A percentile compares a stretch with the other conserved stretches of the same genome.
These are phyloP conservation scores for Exophiala oligosperma DNA, from an alignment of 2,329 filamentous ascomycete genomes.

Conservation along the genomic window DNA sequence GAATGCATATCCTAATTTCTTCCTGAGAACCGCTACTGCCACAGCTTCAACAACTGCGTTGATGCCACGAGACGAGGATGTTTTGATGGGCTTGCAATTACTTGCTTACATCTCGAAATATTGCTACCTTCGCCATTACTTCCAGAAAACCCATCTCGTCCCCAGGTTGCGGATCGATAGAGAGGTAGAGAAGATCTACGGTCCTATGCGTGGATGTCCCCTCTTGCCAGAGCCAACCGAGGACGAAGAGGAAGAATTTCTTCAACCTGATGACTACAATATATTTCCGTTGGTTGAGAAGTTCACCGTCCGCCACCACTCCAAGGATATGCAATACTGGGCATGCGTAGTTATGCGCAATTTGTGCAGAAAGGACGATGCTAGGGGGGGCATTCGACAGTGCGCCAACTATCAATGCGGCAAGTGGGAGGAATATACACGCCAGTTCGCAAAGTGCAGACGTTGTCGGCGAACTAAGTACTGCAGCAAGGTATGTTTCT, in stretches of 20 bases:
- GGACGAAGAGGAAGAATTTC: constrained; percentile 79
- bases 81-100: constrained; percentile 95
- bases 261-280: constrained; percentile 92
- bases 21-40: constrained; percentile 69
- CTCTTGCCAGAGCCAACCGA: constrained; percentile 50
- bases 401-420: constrained; percentile 98
- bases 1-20: constrained; percentile 74
- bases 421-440: constrained; percentile 95
- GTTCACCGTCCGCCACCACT: constrained; percentile 93
- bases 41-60: constrained; percentile 76
- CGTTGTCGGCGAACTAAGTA: constrained; percentile 96
- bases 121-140: constrained; percentile 92
- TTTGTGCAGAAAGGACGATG: constrained; percentile 95
- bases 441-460: constrained; percentile 97
- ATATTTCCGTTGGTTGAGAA: constrained; percentile 98
- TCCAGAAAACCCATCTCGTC: constrained; percentile 91
- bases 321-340: constrained; percentile 99
- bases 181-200: constrained; percentile 78
- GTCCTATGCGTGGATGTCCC: constrained; percentile 54
- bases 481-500: constrained; percentile 76
- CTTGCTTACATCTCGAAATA: constrained; percentile 98
- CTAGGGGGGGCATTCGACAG: constrained; percentile 88
- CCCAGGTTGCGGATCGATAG: constrained; percentile 86
- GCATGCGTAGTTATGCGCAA: constrained; percentile 99
- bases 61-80: constrained; percentile 96